Conservation (phyloP, 306 rosid genomes). For the Vigna reflexopilosa region DNA sequence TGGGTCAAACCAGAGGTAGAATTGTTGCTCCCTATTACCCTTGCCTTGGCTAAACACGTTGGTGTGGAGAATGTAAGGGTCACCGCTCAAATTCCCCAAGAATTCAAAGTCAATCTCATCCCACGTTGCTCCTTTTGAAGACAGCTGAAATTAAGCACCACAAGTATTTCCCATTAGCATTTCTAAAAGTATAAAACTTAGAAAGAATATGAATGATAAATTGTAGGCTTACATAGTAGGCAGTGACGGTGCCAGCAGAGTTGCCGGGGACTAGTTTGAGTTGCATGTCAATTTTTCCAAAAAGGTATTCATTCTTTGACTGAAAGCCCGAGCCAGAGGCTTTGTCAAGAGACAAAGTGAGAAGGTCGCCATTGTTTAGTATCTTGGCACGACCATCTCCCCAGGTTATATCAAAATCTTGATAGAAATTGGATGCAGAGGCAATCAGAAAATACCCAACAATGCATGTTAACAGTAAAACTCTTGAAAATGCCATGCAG, state of each 20-base stretch:
- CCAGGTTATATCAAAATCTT: slow-evolving; percentile 45
- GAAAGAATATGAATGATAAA: not conserved
- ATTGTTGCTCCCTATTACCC: slow-evolving; percentile 84
- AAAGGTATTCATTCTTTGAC: slow-evolving; percentile 59
- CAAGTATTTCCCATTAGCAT: not conserved
- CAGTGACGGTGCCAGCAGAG: slow-evolving; percentile 62
- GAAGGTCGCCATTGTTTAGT: slow-evolving; percentile 39
- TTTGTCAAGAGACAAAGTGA: slow-evolving; percentile 60
- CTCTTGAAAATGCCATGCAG: slow-evolving; percentile 27
- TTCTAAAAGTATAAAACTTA: not conserved
- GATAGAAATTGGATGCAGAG: slow-evolving; percentile 27
- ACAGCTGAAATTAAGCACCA: slow-evolving; percentile 26
- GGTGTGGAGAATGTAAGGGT: slow-evolving; percentile 72
- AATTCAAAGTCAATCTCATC: slow-evolving; percentile 81
- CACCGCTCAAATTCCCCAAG: slow-evolving; percentile 72
- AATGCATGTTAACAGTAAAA: not conserved
- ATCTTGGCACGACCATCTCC: slow-evolving; percentile 49
- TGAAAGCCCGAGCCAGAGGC: slow-evolving; percentile 70
- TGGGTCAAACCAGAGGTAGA: slow-evolving; percentile 78
- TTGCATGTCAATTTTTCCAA: slow-evolving; percentile 51
- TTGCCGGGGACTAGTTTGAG: slow-evolving; percentile 50
- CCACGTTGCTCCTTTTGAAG: slow-evolving; percentile 61
- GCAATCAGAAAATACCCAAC: slow-evolving; percentile 9
- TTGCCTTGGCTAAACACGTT: slow-evolving; percentile 71
- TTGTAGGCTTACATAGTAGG: slow-evolving; percentile 51